Base-by-base conservation (phyloP, 805 yeast species). In the Kazachstania taianensis region DNA sequence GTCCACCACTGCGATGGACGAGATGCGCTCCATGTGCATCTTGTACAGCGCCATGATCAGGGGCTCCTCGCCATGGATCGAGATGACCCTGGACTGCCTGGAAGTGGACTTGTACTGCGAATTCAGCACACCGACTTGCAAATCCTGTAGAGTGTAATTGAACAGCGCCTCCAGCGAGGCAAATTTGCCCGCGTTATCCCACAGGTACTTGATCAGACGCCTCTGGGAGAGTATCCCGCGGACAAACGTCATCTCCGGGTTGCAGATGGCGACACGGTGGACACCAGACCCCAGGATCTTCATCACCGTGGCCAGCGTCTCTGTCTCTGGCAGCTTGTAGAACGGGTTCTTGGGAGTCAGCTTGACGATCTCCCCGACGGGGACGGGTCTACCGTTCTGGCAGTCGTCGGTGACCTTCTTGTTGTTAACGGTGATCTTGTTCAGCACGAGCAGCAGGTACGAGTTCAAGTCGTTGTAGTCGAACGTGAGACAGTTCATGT, bases 281-380 rank as follows among this genome's bases (percentile, higher is more conserved):
- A 87, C 95, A 15, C 98, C 98, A 27, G 82, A 74, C n/a, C 96
- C 97, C 42, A 89, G 66, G 9, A 82, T 76, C 57, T 85, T 94
- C 48, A 83, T 81, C 2, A 84, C 96, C 5, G 74, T 70, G 28
- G 78, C 68, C 35, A 89, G 63, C 15, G 77, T 72, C 38, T 80
- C 86, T 13, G 66, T 53, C 48, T 83, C 86, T 30, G 75, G 72
- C 39, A 92, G 65, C 52, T 83, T 81, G 42, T 81, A 70, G 52
- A 87, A 85, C 3, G 94, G 94, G 51, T 85, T 89, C 54, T 87
- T 87, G 22, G 85, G 86, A 16, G 89, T 80, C 42, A 92, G 63
- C 48, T 76, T 78, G 33, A 86, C 78, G 24, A 87, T 94, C 60
- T 86, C 85, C 40, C 78, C 77, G 5, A 92, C 96, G 3, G 96